These are phyloP conservation scores for Peterozyma toletana DNA, from an alignment of 805 yeast species.

Conservation along the genomic window DNA sequence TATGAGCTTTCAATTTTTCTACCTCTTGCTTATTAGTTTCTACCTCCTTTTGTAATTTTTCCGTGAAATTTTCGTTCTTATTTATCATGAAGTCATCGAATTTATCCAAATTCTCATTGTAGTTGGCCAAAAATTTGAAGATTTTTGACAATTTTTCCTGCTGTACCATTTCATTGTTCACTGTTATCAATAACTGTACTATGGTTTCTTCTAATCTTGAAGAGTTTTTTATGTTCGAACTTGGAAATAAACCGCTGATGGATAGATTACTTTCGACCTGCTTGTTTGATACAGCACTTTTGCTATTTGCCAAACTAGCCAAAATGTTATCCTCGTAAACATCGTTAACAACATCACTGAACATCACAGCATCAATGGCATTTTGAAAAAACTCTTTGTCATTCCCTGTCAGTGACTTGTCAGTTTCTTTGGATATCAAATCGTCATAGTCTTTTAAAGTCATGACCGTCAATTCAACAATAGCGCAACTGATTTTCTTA, in stretches of 20 bases:
- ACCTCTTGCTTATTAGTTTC: background rate
- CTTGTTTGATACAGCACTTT: constrained; percentile 36
- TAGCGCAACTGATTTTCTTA: constrained; percentile 77
- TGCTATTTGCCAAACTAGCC: constrained; percentile 13
- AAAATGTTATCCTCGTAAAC: constrained; percentile 17
- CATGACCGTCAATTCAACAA: constrained; percentile 65
- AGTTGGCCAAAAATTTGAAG: constrained; percentile 46
- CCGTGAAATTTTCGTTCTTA: background rate
- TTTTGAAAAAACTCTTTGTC: constrained; percentile 22
- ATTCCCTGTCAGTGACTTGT: constrained; percentile 11
- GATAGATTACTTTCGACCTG: constrained; percentile 41
- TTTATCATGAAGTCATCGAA: background rate
- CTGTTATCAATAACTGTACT: constrained; percentile 43
- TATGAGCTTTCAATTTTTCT: background rate
- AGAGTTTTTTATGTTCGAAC: constrained; percentile 52
- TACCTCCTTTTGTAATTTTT: background rate
- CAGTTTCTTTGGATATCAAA: constrained; percentile 16
- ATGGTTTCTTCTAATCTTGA: constrained; percentile 50
- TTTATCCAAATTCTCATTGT: constrained; percentile 19
- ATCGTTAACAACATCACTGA: constrained; percentile 27
- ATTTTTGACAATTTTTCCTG: constrained; percentile 47
- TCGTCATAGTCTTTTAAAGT: constrained; percentile 26
- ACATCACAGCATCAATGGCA: constrained; percentile 26
- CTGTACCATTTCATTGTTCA: constrained; percentile 54
- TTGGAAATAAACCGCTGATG: constrained; percentile 49